These are phyloP conservation scores for Eucalyptus marginata DNA, from an alignment of 345 rosid genomes.

Conservation along the genomic window DNA sequence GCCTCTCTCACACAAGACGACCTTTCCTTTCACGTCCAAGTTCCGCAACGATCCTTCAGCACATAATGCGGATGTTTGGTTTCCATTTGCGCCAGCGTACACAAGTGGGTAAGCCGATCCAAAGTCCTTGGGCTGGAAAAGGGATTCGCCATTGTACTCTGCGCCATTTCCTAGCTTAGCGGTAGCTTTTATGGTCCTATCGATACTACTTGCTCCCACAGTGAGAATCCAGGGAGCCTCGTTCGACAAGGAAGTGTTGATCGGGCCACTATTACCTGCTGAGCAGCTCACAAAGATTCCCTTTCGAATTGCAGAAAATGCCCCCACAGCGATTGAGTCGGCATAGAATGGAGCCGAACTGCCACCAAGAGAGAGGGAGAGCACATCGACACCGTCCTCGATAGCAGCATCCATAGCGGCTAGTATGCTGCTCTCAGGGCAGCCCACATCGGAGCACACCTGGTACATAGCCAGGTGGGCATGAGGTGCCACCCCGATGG, in stretches of 20 bases:
- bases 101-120: slow-evolving; percentile 7
- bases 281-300: slow-evolving; percentile 34
- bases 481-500: slow-evolving; percentile 22
- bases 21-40: not conserved
- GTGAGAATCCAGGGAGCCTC: slow-evolving; percentile 36
- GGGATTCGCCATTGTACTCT: slow-evolving; percentile 4
- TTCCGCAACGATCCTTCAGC: not conserved
- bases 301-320: slow-evolving; percentile 11
- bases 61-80: not conserved
- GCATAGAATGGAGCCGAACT: slow-evolving; percentile 11
- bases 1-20: not conserved
- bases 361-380: slow-evolving; percentile 24
- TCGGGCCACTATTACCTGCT: slow-evolving; percentile 27
- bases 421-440: slow-evolving; percentile 15
- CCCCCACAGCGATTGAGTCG: slow-evolving; percentile 19
- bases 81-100: slow-evolving; percentile 3
- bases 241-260: slow-evolving; percentile 13
- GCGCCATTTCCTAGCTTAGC: slow-evolving; percentile 16
- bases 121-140: slow-evolving; percentile 14
- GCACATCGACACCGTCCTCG: slow-evolving; percentile 24
- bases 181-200: slow-evolving; percentile 20
- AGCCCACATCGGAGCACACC: slow-evolving; percentile 10
- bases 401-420: slow-evolving; percentile 32
- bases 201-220: slow-evolving; percentile 27
- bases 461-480: slow-evolving; percentile 30